Evolutionary conservation across 805 yeast genomes (phyloP).

Genomic region (Metschnikowia kunwiensis): DNA sequence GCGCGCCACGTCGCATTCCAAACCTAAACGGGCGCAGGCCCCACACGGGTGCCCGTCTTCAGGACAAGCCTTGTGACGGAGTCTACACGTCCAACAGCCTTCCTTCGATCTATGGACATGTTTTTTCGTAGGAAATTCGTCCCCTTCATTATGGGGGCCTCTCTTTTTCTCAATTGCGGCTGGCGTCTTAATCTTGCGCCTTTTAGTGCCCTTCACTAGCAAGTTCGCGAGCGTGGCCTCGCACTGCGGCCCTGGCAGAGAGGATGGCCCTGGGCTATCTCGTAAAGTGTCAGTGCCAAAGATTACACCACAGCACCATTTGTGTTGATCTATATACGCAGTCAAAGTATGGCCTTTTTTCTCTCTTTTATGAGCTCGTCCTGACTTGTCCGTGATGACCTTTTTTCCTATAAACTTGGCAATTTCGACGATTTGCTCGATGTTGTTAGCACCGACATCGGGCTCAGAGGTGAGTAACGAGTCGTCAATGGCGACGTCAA

Average conservation of each 20-base stretch:
- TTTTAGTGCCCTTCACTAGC: too few species aligned
- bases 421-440: conserved; percentile 8
- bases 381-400: too few species aligned
- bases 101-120: conserved; percentile 11
- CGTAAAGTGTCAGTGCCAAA: too few species aligned
- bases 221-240: too few species aligned
- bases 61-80: conserved; percentile 22
- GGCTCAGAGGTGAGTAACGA: conserved; percentile 14
- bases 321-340: neutral
- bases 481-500: conserved; percentile 8
- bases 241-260: too few species aligned
- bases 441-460: conserved; percentile 4
- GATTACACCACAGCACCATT: neutral
- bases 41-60: conserved; percentile 17
- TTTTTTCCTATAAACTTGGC: conserved; percentile 1
- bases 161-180: too few species aligned
- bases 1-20: conserved; percentile 15
- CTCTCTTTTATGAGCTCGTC: too few species aligned
- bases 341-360: too few species aligned
- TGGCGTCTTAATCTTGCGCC: too few species aligned
- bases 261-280: too few species aligned
- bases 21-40: conserved; percentile 15
- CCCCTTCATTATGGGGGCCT: too few species aligned
- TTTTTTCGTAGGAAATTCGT: too few species aligned
- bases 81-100: conserved; percentile 22